Conservation (phyloP, 148 eudicot genomes). For the Gaultheria prostrata region DNA sequence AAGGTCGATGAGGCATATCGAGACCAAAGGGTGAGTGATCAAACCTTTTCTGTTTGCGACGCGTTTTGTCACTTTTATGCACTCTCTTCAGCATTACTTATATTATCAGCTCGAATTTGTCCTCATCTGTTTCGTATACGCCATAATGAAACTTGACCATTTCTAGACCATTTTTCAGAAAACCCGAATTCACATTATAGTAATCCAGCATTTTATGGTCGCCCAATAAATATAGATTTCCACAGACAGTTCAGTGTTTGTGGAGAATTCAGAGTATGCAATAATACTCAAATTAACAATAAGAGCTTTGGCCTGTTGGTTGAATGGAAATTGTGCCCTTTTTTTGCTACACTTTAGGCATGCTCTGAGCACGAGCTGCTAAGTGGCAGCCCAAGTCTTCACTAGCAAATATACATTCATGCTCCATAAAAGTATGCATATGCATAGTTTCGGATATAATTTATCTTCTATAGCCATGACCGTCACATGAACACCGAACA, state of each 20-base stretch:
- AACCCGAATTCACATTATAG: neutral
- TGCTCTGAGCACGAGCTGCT: neutral
- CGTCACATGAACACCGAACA: neutral
- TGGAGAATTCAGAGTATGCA: neutral
- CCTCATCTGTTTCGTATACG: neutral
- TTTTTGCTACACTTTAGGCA: neutral
- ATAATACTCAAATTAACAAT: too few species aligned
- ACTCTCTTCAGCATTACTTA: neutral
- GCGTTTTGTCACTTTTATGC: neutral
- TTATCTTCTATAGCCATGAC: neutral
- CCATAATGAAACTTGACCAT: neutral
- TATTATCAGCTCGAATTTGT: neutral
- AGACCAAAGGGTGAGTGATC: slow-evolving; percentile 66
- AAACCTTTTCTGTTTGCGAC: neutral
- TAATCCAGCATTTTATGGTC: neutral
- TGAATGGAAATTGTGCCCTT: neutral
- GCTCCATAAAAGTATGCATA: neutral
- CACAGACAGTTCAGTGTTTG: neutral
- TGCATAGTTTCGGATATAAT: neutral
- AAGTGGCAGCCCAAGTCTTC: neutral
- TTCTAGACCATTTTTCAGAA: neutral
- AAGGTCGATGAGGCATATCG: slow-evolving; percentile 81
- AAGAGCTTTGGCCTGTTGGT: neutral
- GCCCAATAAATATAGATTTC: neutral
- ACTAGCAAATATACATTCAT: neutral